Conservation (phyloP, 768 basidiomycete species). For the Xerocomus brunneocitrinus region DNA sequence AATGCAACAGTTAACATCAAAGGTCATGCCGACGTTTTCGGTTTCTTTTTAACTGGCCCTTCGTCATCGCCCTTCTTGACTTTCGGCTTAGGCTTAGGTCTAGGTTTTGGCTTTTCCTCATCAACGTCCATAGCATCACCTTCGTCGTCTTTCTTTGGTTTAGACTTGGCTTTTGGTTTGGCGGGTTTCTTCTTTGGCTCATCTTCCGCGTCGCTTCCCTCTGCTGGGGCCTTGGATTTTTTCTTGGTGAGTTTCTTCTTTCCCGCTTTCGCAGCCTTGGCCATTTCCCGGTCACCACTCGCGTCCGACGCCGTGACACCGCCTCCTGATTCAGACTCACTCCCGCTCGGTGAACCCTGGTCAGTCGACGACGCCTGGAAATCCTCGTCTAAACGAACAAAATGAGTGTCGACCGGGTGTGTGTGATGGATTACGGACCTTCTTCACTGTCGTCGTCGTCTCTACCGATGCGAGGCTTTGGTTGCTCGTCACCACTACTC, state of each 20-base stretch:
- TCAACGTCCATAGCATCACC: conserved; percentile 48
- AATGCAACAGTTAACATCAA: neutral
- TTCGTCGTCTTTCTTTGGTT: conserved; percentile 39
- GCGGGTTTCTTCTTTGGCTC: conserved; percentile 48
- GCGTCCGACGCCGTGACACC: conserved; percentile 82
- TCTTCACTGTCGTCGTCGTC: conserved; percentile 75
- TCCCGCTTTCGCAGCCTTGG: conserved; percentile 35
- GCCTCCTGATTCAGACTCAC: conserved; percentile 57
- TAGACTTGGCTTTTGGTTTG: conserved; percentile 40
- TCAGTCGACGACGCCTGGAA: conserved; percentile 86
- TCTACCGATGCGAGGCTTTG: conserved; percentile 44
- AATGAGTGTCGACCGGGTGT: neutral
- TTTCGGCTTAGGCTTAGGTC: conserved; percentile 39
- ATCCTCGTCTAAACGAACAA: conserved; percentile 63
- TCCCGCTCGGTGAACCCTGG: conserved; percentile 79
- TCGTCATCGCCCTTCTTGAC: conserved; percentile 36
- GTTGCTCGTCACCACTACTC: conserved; percentile 61
- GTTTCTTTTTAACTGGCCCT: conserved; percentile 73
- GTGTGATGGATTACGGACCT: conserved; percentile 37
- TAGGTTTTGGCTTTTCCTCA: conserved; percentile 38
- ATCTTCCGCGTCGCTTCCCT: conserved; percentile 39
- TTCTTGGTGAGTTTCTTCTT: conserved; percentile 36
- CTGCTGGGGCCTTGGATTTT: conserved; percentile 43
- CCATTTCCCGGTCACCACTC: conserved; percentile 69
- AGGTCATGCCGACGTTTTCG: conserved; percentile 47